A percentile compares a stretch with the other conserved stretches of the same genome.
phyloP scores from a whole-genome alignment of 2,329 filamentous ascomycete species.

The Monosporascus sp. region DNA sequence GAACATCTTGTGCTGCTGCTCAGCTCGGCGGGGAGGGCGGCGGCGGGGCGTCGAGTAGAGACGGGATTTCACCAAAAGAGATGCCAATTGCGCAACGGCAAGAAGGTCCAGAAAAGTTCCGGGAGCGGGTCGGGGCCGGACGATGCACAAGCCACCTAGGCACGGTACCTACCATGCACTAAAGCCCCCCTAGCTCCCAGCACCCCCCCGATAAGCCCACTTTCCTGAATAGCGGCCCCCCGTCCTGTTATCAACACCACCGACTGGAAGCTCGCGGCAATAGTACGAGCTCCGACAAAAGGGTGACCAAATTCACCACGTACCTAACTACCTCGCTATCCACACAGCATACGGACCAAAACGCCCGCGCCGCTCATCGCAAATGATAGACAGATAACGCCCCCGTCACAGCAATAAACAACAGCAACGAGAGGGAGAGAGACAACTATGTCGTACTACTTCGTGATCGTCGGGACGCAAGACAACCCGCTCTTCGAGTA shows the following conservation, averaged over 20 bases:
- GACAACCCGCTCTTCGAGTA: slow-evolving; percentile 96
- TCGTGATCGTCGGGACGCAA: slow-evolving; percentile 90
- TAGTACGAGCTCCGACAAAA: too few relatives aligned
- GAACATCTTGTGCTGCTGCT: slow-evolving; percentile 57
- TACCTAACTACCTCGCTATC: too few relatives aligned
- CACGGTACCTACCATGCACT: neutral
- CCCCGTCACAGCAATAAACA: neutral
- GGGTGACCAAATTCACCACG: too few relatives aligned
- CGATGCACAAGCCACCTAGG: neutral
- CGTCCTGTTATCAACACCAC: too few relatives aligned
- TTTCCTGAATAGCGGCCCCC: too few relatives aligned
- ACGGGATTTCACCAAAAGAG: neutral
- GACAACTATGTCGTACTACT: slow-evolving; percentile 87
- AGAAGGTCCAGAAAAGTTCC: neutral
- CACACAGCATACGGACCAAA: too few relatives aligned
- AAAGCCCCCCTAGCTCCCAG: too few relatives aligned
- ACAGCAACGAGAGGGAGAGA: slow-evolving; percentile 14
- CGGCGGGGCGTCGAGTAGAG: neutral
- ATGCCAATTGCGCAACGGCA: neutral
- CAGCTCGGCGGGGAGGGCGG: slow-evolving; percentile 2
- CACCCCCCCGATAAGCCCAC: too few relatives aligned
- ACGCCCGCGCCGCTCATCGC: slow-evolving; percentile 1
- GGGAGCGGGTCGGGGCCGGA: neutral
- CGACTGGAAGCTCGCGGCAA: too few relatives aligned
- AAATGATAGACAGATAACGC: slow-evolving; percentile 19